These are phyloP conservation scores for Quillaja saponaria DNA, from an alignment of 306 rosid species.

Conservation along the genomic window DNA sequence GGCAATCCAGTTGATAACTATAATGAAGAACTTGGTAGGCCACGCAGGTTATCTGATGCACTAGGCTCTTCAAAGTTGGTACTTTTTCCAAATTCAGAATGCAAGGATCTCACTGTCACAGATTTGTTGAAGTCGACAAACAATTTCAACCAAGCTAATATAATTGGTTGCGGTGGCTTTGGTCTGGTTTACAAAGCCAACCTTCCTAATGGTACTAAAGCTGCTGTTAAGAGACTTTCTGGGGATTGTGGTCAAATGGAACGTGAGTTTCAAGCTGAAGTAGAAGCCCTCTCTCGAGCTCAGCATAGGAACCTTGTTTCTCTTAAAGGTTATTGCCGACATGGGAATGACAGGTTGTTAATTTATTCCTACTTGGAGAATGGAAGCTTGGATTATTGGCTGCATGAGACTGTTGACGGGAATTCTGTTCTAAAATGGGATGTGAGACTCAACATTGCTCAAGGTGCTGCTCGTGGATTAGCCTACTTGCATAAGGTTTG, in stretches of 20 bases:
- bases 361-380: constrained; percentile 85
- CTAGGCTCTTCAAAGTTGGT: constrained; percentile 68
- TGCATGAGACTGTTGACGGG: constrained; percentile 64
- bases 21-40: constrained; percentile 55
- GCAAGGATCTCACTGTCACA: constrained; percentile 67
- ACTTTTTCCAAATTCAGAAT: constrained; percentile 65
- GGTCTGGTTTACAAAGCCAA: constrained; percentile 85
- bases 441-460: constrained; percentile 66
- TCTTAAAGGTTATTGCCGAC: constrained; percentile 72
- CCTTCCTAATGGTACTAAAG: constrained; percentile 70
- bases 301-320: constrained; percentile 85
- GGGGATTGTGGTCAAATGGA: constrained; percentile 91
- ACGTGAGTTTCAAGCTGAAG: constrained; percentile 82
- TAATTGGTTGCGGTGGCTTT: constrained; percentile 85
- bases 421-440: constrained; percentile 66
- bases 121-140: constrained; percentile 69
- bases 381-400: constrained; percentile 85
- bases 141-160: constrained; percentile 77
- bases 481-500: constrained; percentile 77
- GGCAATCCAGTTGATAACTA: constrained; percentile 39
- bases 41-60: constrained; percentile 59
- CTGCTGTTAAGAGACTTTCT: constrained; percentile 75
- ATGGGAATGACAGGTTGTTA: constrained; percentile 63
- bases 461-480: constrained; percentile 68
- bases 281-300: constrained; percentile 86